Conservation (phyloP, 2,329 filamentous ascomycete species). For the Cytospora schulzeri region DNA sequence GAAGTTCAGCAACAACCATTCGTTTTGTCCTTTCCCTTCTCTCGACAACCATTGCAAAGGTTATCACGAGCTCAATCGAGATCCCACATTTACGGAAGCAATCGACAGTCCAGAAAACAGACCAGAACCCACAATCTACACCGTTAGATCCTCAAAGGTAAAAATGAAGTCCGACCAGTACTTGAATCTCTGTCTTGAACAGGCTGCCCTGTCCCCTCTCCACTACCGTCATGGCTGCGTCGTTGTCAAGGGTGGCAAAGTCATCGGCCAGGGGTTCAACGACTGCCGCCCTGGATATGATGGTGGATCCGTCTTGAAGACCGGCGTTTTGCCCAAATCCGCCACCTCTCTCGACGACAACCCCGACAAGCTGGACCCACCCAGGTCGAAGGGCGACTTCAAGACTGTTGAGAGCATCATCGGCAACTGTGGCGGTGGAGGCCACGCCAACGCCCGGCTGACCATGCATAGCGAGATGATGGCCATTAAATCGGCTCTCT, state of each 20-base stretch:
- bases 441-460: slow-evolving; percentile 45
- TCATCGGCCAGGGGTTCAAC: slow-evolving; percentile 55
- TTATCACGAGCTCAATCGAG: neutral
- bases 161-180: slow-evolving; percentile 43
- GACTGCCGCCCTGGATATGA: slow-evolving; percentile 52
- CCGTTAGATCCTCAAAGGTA: slow-evolving; percentile 1
- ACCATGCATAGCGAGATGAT: slow-evolving; percentile 60
- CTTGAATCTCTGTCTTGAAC: slow-evolving; percentile 52
- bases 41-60: slow-evolving; percentile 9
- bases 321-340: slow-evolving; percentile 42
- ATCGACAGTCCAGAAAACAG: neutral
- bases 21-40: neutral
- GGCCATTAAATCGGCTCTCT: slow-evolving; percentile 54
- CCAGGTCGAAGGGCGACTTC: slow-evolving; percentile 41
- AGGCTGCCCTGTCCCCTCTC: slow-evolving; percentile 52
- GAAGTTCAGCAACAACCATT: neutral
- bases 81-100: neutral
- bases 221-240: slow-evolving; percentile 50
- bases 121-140: neutral
- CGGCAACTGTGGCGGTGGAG: slow-evolving; percentile 35
- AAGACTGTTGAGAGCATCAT: slow-evolving; percentile 41
- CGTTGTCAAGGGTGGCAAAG: slow-evolving; percentile 54
- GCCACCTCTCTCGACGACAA: slow-evolving; percentile 40
- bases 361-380: slow-evolving; percentile 32
- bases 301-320: slow-evolving; percentile 49